Evolutionary conservation across 768 basidiomycete genomes (phyloP).

Genomic region (Agaricus subrufescens): DNA sequence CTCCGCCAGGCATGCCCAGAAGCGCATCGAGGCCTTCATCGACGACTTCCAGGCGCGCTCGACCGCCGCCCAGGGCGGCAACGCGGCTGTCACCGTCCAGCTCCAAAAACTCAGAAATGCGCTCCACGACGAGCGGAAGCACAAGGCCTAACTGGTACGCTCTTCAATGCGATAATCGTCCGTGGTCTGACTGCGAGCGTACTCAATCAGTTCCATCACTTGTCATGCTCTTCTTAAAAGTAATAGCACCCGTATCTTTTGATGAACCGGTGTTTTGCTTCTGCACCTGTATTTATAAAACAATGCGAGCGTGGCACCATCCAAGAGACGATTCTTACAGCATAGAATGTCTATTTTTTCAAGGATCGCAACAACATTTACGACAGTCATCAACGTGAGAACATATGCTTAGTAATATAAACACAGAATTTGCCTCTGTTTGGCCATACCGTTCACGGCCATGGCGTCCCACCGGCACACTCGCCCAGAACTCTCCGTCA

Average conservation of each 20-base stretch:
- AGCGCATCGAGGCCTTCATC: constrained; percentile 40
- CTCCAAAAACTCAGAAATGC: constrained; percentile 52
- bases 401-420: no score
- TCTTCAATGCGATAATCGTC: not conserved
- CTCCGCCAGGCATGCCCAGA: constrained; percentile 35
- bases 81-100: constrained; percentile 54
- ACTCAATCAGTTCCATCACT: no score
- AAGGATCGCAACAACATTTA: no score
- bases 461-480: not conserved
- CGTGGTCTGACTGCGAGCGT: not conserved
- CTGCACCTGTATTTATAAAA: no score
- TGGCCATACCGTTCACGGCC: not conserved
- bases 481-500: constrained; percentile 34
- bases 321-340: no score
- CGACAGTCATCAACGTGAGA: no score
- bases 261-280: no score
- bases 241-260: no score
- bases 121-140: constrained; percentile 43
- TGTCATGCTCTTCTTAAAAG: no score
- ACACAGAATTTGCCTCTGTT: no score
- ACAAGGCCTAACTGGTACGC: constrained; percentile 16
- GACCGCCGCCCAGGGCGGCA: constrained; percentile 43
- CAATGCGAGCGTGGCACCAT: no score
- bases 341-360: no score
- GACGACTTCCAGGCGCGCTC: constrained; percentile 44